Percentiles rank a stretch among this genome's conserved stretches.
phyloP scores from a whole-genome alignment of 23 red algal genomes.

The Cyanidium caldarium region DNA sequence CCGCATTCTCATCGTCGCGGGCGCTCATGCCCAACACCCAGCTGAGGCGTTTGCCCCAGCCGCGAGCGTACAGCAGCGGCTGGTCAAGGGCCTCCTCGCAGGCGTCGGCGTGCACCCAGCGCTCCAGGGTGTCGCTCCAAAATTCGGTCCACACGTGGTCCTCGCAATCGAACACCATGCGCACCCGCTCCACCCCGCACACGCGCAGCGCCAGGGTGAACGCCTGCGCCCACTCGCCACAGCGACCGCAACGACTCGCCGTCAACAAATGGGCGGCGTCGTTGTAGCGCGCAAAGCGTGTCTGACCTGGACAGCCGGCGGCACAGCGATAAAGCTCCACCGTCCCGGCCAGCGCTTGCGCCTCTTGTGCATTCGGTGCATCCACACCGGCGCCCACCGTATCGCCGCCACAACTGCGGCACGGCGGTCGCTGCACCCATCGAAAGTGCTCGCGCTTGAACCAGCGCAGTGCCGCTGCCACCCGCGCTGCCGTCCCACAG shows the following conservation, averaged over 20 bases:
- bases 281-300: slow-evolving; percentile 61
- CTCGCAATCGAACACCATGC: slow-evolving; percentile 56
- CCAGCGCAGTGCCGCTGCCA: slow-evolving; percentile 25
- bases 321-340: slow-evolving; percentile 46
- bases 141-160: slow-evolving; percentile 93
- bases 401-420: slow-evolving; percentile 30
- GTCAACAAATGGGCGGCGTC: slow-evolving; percentile 29
- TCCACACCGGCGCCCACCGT: neutral
- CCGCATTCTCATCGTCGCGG: neutral
- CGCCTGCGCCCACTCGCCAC: slow-evolving; percentile 82
- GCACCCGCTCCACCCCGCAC: slow-evolving; percentile 30
- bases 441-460: slow-evolving; percentile 43
- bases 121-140: slow-evolving; percentile 12
- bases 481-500: neutral
- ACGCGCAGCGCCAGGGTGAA: slow-evolving; percentile 31
- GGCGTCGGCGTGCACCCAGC: slow-evolving; percentile 72
- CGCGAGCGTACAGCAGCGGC: slow-evolving; percentile 56
- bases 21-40: slow-evolving; percentile 17
- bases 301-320: slow-evolving; percentile 19
- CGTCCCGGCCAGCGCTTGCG: slow-evolving; percentile 1
- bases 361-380: slow-evolving; percentile 14
- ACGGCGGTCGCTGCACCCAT: slow-evolving; percentile 45
- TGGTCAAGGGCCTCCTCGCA: slow-evolving; percentile 57
- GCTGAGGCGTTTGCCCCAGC: slow-evolving; percentile 64
- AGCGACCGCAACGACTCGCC: slow-evolving; percentile 42